Evolutionary conservation across 2,329 filamentous ascomycete species (phyloP).

Genomic region (Fusarium burgessii): DNA sequence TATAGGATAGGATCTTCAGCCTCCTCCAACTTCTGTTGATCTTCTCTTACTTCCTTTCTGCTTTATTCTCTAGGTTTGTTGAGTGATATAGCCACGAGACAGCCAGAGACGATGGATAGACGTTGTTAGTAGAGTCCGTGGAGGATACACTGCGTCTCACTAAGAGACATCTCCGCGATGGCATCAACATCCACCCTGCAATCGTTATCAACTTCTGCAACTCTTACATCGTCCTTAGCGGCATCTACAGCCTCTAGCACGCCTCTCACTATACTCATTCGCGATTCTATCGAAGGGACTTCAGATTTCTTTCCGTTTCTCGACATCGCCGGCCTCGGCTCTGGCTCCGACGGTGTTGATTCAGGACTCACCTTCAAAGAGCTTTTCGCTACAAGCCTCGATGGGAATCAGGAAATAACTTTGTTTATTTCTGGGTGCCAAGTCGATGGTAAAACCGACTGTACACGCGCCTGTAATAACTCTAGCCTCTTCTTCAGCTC

Average conservation of each 20-base stretch:
- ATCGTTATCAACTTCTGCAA: conserved; percentile 21
- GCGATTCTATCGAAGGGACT: conserved; percentile 48
- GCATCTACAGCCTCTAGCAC: conserved; percentile 37
- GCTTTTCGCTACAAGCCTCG: conserved; percentile 51
- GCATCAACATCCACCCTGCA: conserved; percentile 22
- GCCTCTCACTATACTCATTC: conserved; percentile 49
- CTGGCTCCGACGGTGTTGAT: conserved; percentile 44
- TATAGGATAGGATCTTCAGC: conserved; percentile 34
- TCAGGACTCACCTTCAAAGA: conserved; percentile 50
- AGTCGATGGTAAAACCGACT: conserved; percentile 48
- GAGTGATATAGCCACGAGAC: not conserved
- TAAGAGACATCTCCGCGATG: conserved; percentile 25
- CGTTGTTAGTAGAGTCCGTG: conserved; percentile 23
- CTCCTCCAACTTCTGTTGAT: conserved; percentile 30
- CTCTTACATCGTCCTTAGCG: conserved; percentile 12
- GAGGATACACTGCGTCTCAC: conserved; percentile 1
- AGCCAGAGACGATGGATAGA: conserved; percentile 19
- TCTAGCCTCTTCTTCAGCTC: conserved; percentile 50
- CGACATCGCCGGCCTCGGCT: conserved; percentile 50
- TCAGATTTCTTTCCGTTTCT: conserved; percentile 55
- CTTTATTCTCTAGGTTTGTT: not conserved
- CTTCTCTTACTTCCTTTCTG: conserved; percentile 1
- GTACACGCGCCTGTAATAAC: conserved; percentile 50
- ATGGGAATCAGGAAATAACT: conserved; percentile 49
- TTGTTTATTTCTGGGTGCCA: conserved; percentile 52